phyloP scores from a whole-genome alignment of 2,329 filamentous ascomycete genomes.

The Tolypocladium inflatum region DNA sequence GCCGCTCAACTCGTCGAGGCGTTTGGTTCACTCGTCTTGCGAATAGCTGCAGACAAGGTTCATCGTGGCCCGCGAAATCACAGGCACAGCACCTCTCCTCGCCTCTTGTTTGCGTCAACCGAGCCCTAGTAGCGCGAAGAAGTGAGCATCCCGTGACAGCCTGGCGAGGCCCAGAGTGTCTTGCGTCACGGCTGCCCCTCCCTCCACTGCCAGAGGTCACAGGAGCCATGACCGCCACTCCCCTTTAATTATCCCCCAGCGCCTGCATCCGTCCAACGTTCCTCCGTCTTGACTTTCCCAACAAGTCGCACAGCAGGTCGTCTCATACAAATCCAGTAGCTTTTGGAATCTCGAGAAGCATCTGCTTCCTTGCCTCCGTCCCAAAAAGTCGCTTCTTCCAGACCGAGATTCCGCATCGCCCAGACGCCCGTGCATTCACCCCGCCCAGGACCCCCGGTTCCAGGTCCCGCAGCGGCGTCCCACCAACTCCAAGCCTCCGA shows the following conservation, averaged over 20 bases:
- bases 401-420: not conserved
- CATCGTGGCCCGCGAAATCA: not conserved
- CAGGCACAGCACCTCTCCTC: not conserved
- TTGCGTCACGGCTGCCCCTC: constrained; percentile 4
- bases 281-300: not conserved
- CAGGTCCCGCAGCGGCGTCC: not conserved
- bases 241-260: not conserved
- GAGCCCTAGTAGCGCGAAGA: not conserved
- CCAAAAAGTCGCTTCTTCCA: not conserved
- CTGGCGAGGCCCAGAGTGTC: not conserved
- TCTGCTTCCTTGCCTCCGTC: not conserved
- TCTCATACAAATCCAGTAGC: not conserved
- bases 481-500: not conserved
- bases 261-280: not conserved
- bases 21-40: not conserved
- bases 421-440: not conserved
- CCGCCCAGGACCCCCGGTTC: not conserved
- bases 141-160: not conserved
- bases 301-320: not conserved
- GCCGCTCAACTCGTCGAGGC: not conserved
- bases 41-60: not conserved
- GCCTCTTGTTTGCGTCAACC: not conserved
- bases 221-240: not conserved
- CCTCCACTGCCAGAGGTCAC: not conserved
- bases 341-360: not conserved